A percentile compares a stretch with the other conserved stretches of the same genome.
Evolutionary conservation across 306 rosid genomes (phyloP).

Genomic region (Pueraria montana): DNA sequence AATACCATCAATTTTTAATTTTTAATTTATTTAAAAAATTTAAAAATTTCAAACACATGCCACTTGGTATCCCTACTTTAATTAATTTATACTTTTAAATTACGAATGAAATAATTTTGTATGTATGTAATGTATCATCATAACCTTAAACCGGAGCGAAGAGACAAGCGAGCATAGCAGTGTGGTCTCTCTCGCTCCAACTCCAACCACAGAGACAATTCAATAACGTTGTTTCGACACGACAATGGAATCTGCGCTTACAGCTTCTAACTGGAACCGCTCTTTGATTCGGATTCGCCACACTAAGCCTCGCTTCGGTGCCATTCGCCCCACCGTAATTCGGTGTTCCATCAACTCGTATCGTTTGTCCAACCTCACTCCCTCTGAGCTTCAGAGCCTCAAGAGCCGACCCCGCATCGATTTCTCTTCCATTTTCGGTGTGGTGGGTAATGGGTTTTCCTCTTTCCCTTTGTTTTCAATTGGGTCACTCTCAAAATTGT

Average conservation of each 20-base stretch:
- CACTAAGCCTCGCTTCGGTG: slow-evolving; percentile 4
- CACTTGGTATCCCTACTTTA: too few species aligned
- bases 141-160: neutral
- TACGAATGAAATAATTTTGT: too few species aligned
- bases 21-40: too few species aligned
- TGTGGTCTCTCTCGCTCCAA: neutral
- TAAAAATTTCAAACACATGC: too few species aligned
- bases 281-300: slow-evolving; percentile 14
- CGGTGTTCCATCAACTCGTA: slow-evolving; percentile 76
- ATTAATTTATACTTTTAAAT: too few species aligned
- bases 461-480: neutral
- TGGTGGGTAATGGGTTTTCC: slow-evolving; percentile 52
- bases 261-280: slow-evolving; percentile 25
- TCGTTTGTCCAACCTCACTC: slow-evolving; percentile 73
- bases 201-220: neutral
- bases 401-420: slow-evolving; percentile 94
- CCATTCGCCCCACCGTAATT: slow-evolving; percentile 44
- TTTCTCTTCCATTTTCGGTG: slow-evolving; percentile 85
- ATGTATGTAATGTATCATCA: neutral
- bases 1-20: neutral
- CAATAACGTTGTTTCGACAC: neutral
- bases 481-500: slow-evolving; percentile 28
- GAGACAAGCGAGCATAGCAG: neutral
- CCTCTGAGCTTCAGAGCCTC: slow-evolving; percentile 70
- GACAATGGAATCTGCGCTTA: slow-evolving; percentile 39